Evolutionary conservation across 495 filamentous ascomycete species (phyloP).

Genomic region (Penicillium canescens): DNA sequence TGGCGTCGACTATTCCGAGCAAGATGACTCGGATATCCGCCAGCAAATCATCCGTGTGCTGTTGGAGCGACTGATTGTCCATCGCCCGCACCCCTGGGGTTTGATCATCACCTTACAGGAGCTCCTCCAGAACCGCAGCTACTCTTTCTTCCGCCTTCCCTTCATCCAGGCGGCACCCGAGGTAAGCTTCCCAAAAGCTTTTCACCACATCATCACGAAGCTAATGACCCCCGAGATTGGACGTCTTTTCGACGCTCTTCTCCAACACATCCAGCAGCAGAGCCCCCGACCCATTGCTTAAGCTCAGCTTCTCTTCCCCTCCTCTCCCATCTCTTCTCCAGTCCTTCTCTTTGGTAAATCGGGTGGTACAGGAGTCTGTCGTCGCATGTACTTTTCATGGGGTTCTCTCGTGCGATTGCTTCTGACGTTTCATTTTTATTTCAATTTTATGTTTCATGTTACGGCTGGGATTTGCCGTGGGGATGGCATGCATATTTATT

Average conservation of each 20-base stretch:
- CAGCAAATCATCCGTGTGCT: constrained; percentile 88
- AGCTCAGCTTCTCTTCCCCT: constrained; percentile 8
- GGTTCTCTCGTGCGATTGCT: constrained; percentile 18
- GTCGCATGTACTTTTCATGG: constrained; percentile 32
- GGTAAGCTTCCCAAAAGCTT: constrained; percentile 46
- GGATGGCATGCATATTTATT: constrained; percentile 32
- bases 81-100: constrained; percentile 96
- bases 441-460: constrained; percentile 27
- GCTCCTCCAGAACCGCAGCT: constrained; percentile 84
- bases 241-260: constrained; percentile 50
- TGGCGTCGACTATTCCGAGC: constrained; percentile 71
- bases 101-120: constrained; percentile 88
- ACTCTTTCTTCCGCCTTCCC: constrained; percentile 86
- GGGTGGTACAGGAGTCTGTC: constrained; percentile 10
- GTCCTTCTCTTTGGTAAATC: constrained; percentile 14
- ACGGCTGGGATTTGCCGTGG: constrained; percentile 27
- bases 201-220: not conserved
- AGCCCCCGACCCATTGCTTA: constrained; percentile 45
- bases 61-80: constrained; percentile 82
- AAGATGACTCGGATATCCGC: constrained; percentile 77
- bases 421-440: constrained; percentile 10
- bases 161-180: constrained; percentile 88
- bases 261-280: constrained; percentile 52
- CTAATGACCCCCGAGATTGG: constrained; percentile 39
- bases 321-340: constrained; percentile 15